phyloP scores from a whole-genome alignment of 2,329 filamentous ascomycete species.

The Penicillium sp. region DNA sequence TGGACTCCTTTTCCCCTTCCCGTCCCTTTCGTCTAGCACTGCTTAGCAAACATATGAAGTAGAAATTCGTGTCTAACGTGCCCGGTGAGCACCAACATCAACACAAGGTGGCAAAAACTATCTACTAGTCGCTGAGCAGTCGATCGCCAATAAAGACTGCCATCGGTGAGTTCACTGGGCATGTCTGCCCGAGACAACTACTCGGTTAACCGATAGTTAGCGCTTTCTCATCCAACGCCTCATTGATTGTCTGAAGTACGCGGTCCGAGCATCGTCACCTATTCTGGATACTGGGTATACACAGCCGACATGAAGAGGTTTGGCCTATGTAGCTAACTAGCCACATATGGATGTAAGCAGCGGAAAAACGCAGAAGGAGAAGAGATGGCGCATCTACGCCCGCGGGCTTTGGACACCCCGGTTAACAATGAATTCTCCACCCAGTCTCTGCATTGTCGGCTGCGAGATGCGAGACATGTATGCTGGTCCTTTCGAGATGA shows the following conservation, averaged over 20 bases:
- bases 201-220: constrained; percentile 19
- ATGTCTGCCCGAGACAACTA: constrained; percentile 16
- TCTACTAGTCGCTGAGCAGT: neutral
- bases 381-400: neutral
- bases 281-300: neutral
- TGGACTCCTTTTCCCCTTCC: too few species aligned
- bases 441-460: neutral
- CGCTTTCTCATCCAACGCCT: neutral
- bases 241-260: neutral
- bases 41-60: too few species aligned
- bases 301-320: too few species aligned
- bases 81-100: too few species aligned
- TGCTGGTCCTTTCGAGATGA: neutral
- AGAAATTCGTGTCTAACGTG: neutral
- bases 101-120: neutral
- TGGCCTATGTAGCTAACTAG: too few species aligned
- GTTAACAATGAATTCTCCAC: neutral
- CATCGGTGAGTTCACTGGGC: constrained; percentile 2
- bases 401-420: too few species aligned
- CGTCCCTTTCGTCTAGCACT: too few species aligned
- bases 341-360: too few species aligned
- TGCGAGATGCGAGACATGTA: neutral
- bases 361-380: neutral
- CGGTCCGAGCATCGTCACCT: neutral
- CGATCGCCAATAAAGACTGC: neutral